A percentile compares a stretch with the other conserved stretches of the same genome.
Conservation (phyloP, 2,329 filamentous ascomycete genomes). For the Zasmidium angulare region DNA sequence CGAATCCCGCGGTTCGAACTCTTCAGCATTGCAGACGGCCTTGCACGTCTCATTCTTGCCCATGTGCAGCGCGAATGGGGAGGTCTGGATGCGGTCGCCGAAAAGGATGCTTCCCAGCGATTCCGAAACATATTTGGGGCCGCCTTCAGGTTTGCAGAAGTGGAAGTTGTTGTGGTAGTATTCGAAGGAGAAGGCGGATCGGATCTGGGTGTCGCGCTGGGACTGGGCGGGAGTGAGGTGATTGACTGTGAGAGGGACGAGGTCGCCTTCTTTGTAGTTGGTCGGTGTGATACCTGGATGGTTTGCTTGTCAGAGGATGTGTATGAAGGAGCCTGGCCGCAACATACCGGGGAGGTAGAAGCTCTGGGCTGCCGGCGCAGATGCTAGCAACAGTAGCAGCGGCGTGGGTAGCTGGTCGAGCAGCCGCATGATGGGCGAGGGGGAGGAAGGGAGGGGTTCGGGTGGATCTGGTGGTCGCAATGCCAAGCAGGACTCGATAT, state of each 20-base stretch:
- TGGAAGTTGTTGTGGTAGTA: conserved; percentile 89
- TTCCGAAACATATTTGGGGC: conserved; percentile 78
- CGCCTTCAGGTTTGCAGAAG: conserved; percentile 79
- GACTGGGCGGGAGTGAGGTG: conserved; percentile 83
- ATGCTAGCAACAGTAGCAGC: conserved; percentile 25
- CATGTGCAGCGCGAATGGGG: conserved; percentile 88
- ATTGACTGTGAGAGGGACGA: conserved; percentile 88
- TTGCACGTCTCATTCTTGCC: conserved; percentile 84
- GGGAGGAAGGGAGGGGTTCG: too few relatives aligned
- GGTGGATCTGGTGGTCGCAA: conserved; percentile 4
- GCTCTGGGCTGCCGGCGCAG: conserved; percentile 27
- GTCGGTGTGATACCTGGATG: conserved; percentile 70
- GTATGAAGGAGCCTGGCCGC: conserved; percentile 84
- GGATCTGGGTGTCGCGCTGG: conserved; percentile 73
- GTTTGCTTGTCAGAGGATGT: neutral
- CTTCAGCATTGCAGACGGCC: conserved; percentile 65
- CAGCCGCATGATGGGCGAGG: conserved; percentile 19
- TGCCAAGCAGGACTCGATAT: conserved; percentile 1
- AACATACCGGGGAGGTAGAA: conserved; percentile 84
- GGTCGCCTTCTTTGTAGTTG: conserved; percentile 77
- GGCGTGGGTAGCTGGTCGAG: conserved; percentile 22
- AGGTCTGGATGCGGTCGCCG: conserved; percentile 96
- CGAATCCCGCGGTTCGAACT: conserved; percentile 65
- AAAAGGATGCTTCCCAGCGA: conserved; percentile 95
- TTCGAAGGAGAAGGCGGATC: conserved; percentile 93